Evolutionary conservation across 768 basidiomycete species (phyloP), one percentile per base, ranked within the genome.

Genomic region (Lactarius psammicola): DNA sequence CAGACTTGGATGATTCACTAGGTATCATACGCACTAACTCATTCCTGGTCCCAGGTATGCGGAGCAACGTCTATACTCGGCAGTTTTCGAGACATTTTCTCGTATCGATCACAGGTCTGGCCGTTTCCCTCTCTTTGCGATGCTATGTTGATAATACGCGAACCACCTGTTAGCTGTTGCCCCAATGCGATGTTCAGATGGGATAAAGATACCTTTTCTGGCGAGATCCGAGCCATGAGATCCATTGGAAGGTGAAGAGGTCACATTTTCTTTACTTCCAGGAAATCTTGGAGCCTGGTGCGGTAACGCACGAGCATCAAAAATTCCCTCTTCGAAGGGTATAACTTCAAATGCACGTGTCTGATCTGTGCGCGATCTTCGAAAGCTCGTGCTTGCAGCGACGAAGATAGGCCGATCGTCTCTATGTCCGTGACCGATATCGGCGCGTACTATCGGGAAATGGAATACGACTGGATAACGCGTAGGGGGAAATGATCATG

Each of bases 281-380:
- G 23, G 53, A 55, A 6, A 60, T 65, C 23, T 34, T 65, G 53
- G 58, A 20, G 40, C 36, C 60, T 1, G 30, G 63, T 1, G 36
- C 56, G 8, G 20, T 34, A 6, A 33, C 71, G 20, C 56, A 56
- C 6, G 67, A 72, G 26, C 75, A 78, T n/a, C 70, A 75, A 60
- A 61, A 33, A 15, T 64, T 49, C 5, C 5, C 72, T 78, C 18
- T 53, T 61, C 2, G 23, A 59, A 1, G 71, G 72, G 0, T 78
- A 79, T 64, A 72, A 71, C 9, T 71, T 80, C 65, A 54, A 58
- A 26, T 80, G 79, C 69, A 60, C 70, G 26, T 79, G 79, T 65
- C 4, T 33, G 11, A 65, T 73, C 11, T 79, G 78, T 66, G 34
- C 55, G 53, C 66, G 71, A 20, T 62, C 71, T 20, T 64, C 62